Base-by-base conservation (phyloP, 331 rosid species). In the Acacia concinna region DNA sequence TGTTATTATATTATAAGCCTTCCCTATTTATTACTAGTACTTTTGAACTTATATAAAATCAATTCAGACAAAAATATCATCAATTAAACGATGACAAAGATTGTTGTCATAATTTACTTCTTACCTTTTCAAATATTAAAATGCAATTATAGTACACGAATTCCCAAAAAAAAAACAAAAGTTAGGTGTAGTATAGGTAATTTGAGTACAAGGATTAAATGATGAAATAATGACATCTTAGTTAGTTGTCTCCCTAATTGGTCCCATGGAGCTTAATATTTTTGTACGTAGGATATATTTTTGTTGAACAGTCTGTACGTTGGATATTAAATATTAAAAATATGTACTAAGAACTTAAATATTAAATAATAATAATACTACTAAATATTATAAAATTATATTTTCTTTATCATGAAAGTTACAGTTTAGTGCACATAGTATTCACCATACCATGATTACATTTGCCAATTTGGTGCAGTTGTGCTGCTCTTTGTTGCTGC, bases 401-500 rank as follows among this genome's bases (percentile, higher is more conserved):
- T 18, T 52, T 6, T 20, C 12, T 15, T 47, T 2, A 47, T 5
- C 56, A 18, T 18, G 23, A 12, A 12, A 59, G 0, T 32, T 18
- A 12, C 17, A 9, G 10, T 43, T 38, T 11, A 38, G 2, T 38
- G 41, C 41, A 38, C 11, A 43, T 4, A 10, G 47, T 43, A 43
- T 43, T 11, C 15, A 2, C 4, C 4, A 43, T 43, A 8, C n/a
- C 1, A n/a, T 52, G 43, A 7, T 67, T 38, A 7, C 11, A 9
- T 60, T 40, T 65, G 66, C 44, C 11, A 64, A 41, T 64, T 71
- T 69, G 49, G 18, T 88, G 87, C 90, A 96, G 98, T 87, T 83
- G 91, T 88, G 98, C 99, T 84, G 99, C 97, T 79, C 87, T 96
- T 34, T 96, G 99, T 66, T 96, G 99, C 49, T 96, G 99, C 84